A percentile compares a stretch with the other conserved stretches of the same genome.
Conservation (phyloP, 1,284 basidiomycete species). For the Trametes polyzona region DNA sequence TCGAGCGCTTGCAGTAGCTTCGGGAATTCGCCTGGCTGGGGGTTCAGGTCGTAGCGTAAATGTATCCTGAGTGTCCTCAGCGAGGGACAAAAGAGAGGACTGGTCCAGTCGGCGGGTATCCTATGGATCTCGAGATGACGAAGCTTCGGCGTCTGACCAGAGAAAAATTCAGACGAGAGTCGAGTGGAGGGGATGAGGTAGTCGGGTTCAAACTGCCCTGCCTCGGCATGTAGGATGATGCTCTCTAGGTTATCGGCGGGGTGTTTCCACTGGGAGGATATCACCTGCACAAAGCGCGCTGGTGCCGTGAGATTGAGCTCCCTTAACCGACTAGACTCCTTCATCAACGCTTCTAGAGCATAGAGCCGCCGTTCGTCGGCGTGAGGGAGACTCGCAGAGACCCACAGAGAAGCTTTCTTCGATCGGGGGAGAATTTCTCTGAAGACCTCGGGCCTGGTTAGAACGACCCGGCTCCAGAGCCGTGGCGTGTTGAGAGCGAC, state of each 20-base stretch:
- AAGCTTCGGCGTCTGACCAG: constrained; percentile 7
- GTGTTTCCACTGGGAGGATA: background rate
- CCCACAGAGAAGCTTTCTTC: constrained; percentile 15
- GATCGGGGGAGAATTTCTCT: constrained; percentile 12
- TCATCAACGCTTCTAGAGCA: constrained; percentile 2
- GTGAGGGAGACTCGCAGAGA: background rate
- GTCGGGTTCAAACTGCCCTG: background rate
- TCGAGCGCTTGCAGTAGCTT: constrained; percentile 3
- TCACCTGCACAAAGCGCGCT: background rate
- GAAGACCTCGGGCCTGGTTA: background rate
- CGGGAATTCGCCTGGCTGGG: background rate
- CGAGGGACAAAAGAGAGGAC: constrained; percentile 13
- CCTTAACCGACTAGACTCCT: constrained; percentile 8
- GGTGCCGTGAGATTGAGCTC: constrained; percentile 4
- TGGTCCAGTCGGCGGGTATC: constrained; percentile 9
- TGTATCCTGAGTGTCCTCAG: constrained; percentile 8
- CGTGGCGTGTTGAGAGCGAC: constrained; percentile 15
- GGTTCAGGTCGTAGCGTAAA: background rate
- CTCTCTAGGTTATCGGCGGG: background rate
- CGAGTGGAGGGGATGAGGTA: background rate
- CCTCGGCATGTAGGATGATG: background rate
- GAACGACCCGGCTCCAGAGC: constrained; percentile 14
- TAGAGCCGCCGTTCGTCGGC: background rate
- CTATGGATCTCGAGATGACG: constrained; percentile 6
- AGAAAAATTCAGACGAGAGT: constrained; percentile 8